Base-by-base conservation (phyloP, 129 eudicot species). In the Flaveria sonorensis region DNA sequence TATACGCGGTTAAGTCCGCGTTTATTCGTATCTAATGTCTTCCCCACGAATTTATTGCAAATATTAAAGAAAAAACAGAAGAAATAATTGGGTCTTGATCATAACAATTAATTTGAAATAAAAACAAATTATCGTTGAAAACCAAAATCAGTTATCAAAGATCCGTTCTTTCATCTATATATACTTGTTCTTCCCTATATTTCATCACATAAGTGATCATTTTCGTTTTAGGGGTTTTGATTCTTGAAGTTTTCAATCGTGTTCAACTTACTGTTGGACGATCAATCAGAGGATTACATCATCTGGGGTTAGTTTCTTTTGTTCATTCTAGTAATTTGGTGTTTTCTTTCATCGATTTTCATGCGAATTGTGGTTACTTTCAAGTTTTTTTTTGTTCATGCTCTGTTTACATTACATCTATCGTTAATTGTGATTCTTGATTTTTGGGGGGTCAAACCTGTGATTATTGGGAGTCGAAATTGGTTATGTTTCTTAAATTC, bases 241-340 rank as follows among this genome's bases (percentile, higher is more conserved):
- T n/a, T 53, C 60, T n/a, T 36, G 40, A 36, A 36, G 40, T 52
- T 52, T 16, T 52, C 21, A 18, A 14, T n/a, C 24, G 43, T 36
- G 68, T 24, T 55, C 1, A 67, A 52, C 26, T 77, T 23, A 21
- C 69, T 24, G 59, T 48, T 24, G 30, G 50, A 48, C 10, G 16
- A 53, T 55, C 82, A 70, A 26, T 78, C 61, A n/a, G 69, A 53
- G 59, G 60, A 64, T 79, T 62, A 36, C 65, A 30, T 80, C 78
- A 65, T 80, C 75, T 43, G 26, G 36, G 83, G 83, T 80, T 80
- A 80, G 83, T 80, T 66, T 80, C 43, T 66, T 30, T 45, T 21
- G 53, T 73, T 6, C 52, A 24, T 19, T 72, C 48, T 15, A 3
- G 6, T 63, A 40, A 59, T 45, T 10, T 42, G 10, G 45, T n/a